These are phyloP conservation scores for Craterostigma plantagineum DNA, from an alignment of 257 asterid species.

Conservation along the genomic window DNA sequence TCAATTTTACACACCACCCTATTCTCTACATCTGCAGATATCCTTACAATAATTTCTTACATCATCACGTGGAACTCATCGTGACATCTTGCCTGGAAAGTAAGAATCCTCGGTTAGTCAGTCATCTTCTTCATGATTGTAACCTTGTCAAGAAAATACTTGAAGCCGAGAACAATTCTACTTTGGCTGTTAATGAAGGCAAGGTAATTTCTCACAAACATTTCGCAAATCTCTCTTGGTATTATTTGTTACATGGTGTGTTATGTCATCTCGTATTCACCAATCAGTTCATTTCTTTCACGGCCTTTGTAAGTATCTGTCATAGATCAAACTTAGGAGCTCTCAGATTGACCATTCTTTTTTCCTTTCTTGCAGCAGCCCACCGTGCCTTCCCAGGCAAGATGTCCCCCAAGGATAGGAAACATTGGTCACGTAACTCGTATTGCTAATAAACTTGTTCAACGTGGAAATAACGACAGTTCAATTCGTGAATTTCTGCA, in stretches of 20 bases:
- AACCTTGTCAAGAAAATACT: slow-evolving; percentile 41
- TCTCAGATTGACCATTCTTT: slow-evolving; percentile 4
- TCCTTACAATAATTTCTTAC: slow-evolving; percentile 47
- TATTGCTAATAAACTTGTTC: slow-evolving; percentile 52
- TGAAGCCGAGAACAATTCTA: slow-evolving; percentile 34
- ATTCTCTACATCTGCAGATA: slow-evolving; percentile 18
- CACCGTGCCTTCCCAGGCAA: slow-evolving; percentile 35
- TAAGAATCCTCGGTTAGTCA: slow-evolving; percentile 31
- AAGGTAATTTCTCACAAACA: slow-evolving; percentile 25
- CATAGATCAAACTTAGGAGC: background rate
- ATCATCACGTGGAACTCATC: slow-evolving; percentile 39
- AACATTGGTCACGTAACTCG: slow-evolving; percentile 63
- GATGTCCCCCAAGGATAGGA: slow-evolving; percentile 44
- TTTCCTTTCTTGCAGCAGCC: no score
- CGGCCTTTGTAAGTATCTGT: no score
- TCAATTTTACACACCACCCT: background rate
- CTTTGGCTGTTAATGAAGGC: slow-evolving; percentile 20
- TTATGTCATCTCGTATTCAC: no score
- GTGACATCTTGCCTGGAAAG: slow-evolving; percentile 47
- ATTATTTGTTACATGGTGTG: no score
- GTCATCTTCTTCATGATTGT: slow-evolving; percentile 42
- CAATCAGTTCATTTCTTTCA: no score
- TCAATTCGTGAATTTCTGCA: slow-evolving; percentile 25
- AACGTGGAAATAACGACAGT: slow-evolving; percentile 25
- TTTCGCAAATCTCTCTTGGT: no score